These are phyloP conservation scores for Scortechinia acanthostroma DNA, from an alignment of 2,329 filamentous ascomycete genomes.

Conservation along the genomic window DNA sequence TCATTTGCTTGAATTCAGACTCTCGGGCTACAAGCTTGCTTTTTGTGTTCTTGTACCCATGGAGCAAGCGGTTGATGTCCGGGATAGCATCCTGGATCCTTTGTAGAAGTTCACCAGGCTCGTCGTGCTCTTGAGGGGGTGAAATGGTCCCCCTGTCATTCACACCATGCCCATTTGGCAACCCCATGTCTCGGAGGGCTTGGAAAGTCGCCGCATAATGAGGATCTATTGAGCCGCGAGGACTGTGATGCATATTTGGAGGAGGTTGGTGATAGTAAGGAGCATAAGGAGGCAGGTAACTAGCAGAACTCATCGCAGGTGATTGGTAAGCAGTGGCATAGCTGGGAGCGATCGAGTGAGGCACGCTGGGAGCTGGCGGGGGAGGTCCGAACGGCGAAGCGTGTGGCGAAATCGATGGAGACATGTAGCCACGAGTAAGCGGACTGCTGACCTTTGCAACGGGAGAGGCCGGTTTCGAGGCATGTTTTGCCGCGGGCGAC, in stretches of 20 bases:
- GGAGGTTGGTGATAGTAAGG: background rate
- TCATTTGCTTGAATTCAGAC: slow-evolving; percentile 35
- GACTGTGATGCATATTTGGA: too few relatives aligned
- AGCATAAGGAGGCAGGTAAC: background rate
- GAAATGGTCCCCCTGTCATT: background rate
- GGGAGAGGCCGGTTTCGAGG: slow-evolving; percentile 9
- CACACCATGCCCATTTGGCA: background rate
- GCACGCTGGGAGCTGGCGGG: background rate
- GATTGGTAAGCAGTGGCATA: background rate
- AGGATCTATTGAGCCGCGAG: too few relatives aligned
- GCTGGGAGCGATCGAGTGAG: background rate
- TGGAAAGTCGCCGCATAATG: background rate
- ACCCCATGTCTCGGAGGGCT: background rate
- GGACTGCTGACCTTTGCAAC: slow-evolving; percentile 20
- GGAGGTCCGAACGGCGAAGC: slow-evolving; percentile 7
- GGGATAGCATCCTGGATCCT: slow-evolving; percentile 34
- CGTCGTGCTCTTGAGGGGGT: background rate
- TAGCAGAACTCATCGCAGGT: background rate
- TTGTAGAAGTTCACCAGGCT: slow-evolving; percentile 20
- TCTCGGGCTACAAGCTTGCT: slow-evolving; percentile 37
- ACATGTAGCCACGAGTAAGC: slow-evolving; percentile 22
- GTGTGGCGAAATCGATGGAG: slow-evolving; percentile 19
- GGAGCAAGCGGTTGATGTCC: slow-evolving; percentile 29
- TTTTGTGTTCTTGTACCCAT: slow-evolving; percentile 39
- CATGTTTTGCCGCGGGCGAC: too few relatives aligned